A percentile compares a stretch with the other conserved stretches of the same genome.
Conservation (phyloP, 768 basidiomycete species). For the Mycena maculata region DNA sequence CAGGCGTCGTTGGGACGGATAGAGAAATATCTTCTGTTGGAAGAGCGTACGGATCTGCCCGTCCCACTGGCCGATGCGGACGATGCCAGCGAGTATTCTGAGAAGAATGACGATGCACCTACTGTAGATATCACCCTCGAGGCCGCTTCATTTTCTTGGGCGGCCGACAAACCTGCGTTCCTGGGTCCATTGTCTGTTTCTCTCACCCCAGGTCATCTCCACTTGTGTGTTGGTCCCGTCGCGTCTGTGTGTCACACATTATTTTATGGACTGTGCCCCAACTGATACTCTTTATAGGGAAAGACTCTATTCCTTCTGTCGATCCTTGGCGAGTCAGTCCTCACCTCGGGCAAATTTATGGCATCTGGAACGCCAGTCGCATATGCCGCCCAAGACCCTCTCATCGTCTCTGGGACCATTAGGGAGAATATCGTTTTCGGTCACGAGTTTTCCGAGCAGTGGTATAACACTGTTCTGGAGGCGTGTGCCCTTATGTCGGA, state of each 20-base stretch:
- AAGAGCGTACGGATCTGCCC: not conserved
- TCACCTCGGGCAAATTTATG: not conserved
- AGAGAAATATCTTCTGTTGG: slow-evolving; percentile 15
- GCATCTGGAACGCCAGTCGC: not conserved
- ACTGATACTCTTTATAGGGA: too few relatives aligned
- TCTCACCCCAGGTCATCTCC: not conserved
- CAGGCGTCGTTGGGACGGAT: slow-evolving; percentile 12
- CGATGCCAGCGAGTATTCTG: not conserved
- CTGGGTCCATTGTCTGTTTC: slow-evolving; percentile 6
- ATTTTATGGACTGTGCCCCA: not conserved
- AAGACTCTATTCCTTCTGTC: slow-evolving; percentile 1
- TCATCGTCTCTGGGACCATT: slow-evolving; percentile 15
- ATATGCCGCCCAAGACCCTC: slow-evolving; percentile 19
- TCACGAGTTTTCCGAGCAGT: not conserved
- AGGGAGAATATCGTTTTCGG: slow-evolving; percentile 24
- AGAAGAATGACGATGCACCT: not conserved
- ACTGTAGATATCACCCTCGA: not conserved
- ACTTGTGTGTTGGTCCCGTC: slow-evolving; percentile 17
- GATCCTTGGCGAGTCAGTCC: not conserved
- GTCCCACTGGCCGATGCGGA: not conserved
- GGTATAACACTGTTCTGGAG: slow-evolving; percentile 20
- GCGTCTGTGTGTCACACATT: slow-evolving; percentile 9
- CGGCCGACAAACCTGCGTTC: slow-evolving; percentile 12
- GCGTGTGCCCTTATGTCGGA: slow-evolving; percentile 16
- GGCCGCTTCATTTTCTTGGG: slow-evolving; percentile 23